Percentiles rank a stretch among this genome's conserved stretches.
phyloP scores from a whole-genome alignment of 352 stramenopile species.

The Globisporangium carolinianum region DNA sequence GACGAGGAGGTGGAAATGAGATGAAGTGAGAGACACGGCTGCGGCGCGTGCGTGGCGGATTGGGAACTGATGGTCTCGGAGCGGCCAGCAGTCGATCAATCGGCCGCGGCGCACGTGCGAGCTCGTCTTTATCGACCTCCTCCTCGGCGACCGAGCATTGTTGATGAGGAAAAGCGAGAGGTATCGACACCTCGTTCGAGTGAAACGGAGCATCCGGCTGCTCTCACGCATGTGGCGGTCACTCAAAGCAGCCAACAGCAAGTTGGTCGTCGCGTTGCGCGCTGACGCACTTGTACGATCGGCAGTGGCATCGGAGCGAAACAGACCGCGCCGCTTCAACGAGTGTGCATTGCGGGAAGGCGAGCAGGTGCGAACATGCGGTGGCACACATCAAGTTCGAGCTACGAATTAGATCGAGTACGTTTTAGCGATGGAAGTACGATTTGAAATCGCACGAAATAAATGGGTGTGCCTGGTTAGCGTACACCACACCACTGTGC shows the following conservation, averaged over 20 bases:
- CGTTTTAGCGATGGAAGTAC: too few species aligned
- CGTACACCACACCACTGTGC: too few species aligned
- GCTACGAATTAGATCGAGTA: too few species aligned
- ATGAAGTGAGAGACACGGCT: not conserved
- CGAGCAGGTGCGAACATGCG: too few species aligned
- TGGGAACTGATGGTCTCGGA: slow-evolving; percentile 1
- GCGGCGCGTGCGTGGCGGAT: slow-evolving; percentile 1
- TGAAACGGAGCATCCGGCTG: too few species aligned
- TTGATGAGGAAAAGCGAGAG: not conserved
- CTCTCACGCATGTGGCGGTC: not conserved
- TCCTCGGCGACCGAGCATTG: too few species aligned
- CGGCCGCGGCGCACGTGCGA: not conserved
- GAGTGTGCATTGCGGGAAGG: not conserved
- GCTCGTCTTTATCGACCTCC: not conserved
- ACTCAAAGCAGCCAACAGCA: not conserved
- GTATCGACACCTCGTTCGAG: not conserved
- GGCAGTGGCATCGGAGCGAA: not conserved
- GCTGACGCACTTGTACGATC: not conserved
- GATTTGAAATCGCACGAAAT: too few species aligned
- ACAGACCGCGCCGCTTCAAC: not conserved
- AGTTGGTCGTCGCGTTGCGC: not conserved
- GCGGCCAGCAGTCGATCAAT: not conserved
- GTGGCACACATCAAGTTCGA: too few species aligned
- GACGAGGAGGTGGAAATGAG: not conserved
- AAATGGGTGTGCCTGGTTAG: too few species aligned